phyloP scores from a whole-genome alignment of 202 grass and related monocot species.

The Panicum virgatum region DNA sequence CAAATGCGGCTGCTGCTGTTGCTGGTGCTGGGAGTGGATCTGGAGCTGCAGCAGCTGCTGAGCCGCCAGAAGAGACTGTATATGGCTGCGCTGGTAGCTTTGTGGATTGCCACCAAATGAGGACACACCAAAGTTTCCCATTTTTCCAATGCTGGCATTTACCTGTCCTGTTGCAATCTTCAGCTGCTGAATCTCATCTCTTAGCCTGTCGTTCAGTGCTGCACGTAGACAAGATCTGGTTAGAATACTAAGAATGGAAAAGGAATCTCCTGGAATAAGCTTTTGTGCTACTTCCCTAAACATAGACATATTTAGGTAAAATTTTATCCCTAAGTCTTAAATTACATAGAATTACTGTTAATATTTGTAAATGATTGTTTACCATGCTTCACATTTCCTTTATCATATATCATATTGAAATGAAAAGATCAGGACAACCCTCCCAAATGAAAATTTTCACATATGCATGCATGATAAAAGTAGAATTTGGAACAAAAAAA shows the following conservation, averaged over 20 bases:
- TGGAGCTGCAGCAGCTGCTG: conserved; percentile 87
- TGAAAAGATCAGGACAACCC: neutral
- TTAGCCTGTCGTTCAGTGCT: conserved; percentile 83
- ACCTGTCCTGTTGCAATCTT: conserved; percentile 84
- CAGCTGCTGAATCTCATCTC: conserved; percentile 83
- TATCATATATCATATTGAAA: neutral
- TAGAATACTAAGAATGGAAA: conserved; percentile 13
- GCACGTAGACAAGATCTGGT: conserved; percentile 26
- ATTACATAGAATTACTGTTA: neutral
- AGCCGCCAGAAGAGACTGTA: conserved; percentile 69
- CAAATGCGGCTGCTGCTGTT: conserved; percentile 43
- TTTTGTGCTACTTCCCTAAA: neutral
- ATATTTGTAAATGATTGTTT: neutral
- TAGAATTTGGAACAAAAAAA: neutral
- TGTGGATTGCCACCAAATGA: conserved; percentile 42
- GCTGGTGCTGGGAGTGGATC: conserved; percentile 70
- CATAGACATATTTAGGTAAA: neutral
- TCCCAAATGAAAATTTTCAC: neutral
- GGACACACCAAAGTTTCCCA: conserved; percentile 53
- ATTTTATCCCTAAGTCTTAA: neutral
- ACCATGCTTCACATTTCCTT: neutral
- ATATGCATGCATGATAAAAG: neutral
- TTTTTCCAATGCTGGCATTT: conserved; percentile 47
- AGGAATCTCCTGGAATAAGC: neutral
- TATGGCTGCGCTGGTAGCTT: conserved; percentile 66